These are phyloP conservation scores for Alternaria atra DNA, from an alignment of 2,329 filamentous ascomycete species.

Conservation along the genomic window DNA sequence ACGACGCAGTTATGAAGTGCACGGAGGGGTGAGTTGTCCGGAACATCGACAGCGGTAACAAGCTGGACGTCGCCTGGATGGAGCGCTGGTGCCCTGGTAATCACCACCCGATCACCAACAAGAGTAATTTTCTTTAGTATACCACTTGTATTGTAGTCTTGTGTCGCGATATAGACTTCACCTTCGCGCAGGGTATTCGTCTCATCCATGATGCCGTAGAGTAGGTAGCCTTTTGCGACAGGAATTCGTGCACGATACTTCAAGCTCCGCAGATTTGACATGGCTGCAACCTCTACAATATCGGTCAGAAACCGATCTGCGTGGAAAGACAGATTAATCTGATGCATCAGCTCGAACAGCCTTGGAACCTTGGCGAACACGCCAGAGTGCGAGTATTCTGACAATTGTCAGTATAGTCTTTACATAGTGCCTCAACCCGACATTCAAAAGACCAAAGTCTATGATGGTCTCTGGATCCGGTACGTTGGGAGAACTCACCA, in stretches of 20 bases:
- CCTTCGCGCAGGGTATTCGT: conserved; percentile 72
- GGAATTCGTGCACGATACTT: conserved; percentile 83
- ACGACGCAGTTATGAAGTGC: conserved; percentile 76
- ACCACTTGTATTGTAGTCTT: conserved; percentile 49
- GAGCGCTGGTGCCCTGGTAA: conserved; percentile 82
- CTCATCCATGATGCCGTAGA: conserved; percentile 87
- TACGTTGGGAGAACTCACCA: conserved; percentile 18
- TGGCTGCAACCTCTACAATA: conserved; percentile 73
- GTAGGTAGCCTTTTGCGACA: conserved; percentile 73
- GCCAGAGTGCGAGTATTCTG: conserved; percentile 67
- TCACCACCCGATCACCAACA: conserved; percentile 59
- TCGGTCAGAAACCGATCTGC: conserved; percentile 74
- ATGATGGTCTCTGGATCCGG: not conserved
- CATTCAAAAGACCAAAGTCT: not conserved
- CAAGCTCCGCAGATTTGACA: conserved; percentile 75
- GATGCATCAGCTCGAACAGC: conserved; percentile 68
- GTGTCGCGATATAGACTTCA: conserved; percentile 72
- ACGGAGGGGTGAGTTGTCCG: conserved; percentile 67
- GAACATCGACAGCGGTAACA: conserved; percentile 67
- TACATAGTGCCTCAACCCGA: not conserved
- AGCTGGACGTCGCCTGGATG: conserved; percentile 83
- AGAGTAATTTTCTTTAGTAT: conserved; percentile 22
- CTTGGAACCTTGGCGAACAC: conserved; percentile 67
- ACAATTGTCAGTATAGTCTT: not conserved
- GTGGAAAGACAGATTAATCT: conserved; percentile 70